Percentiles rank a stretch among this genome's conserved stretches.
Evolutionary conservation across 179 eudicot genomes (phyloP).

Genomic region (Carnegiea gigantea): DNA sequence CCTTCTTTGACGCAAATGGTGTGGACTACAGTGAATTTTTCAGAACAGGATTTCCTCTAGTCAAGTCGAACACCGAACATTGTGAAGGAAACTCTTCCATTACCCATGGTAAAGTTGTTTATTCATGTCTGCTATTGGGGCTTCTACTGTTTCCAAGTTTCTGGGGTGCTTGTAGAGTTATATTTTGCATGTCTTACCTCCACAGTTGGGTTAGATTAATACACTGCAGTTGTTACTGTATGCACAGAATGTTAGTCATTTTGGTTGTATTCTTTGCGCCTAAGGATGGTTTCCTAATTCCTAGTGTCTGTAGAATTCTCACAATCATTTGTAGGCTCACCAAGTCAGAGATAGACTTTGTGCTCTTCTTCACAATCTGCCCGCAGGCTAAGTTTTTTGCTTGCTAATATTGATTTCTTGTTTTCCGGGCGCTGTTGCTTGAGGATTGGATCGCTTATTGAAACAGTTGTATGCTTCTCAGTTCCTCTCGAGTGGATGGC

Average conservation of each 20-base stretch:
- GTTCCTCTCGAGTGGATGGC: no score
- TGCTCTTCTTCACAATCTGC: background rate
- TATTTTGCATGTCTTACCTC: conserved; percentile 15
- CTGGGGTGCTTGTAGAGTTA: conserved; percentile 26
- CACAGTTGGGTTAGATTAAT: conserved; percentile 19
- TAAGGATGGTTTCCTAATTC: conserved; percentile 12
- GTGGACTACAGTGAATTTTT: conserved; percentile 6
- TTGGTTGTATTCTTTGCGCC: conserved; percentile 21
- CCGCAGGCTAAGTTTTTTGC: background rate
- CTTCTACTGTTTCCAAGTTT: conserved; percentile 17
- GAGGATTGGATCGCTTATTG: background rate
- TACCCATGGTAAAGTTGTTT: conserved; percentile 27
- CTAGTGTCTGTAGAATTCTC: conserved; percentile 16
- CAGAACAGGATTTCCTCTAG: background rate
- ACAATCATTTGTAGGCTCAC: conserved; percentile 5
- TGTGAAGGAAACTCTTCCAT: conserved; percentile 16
- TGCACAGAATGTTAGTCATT: conserved; percentile 23
- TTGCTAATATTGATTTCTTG: background rate
- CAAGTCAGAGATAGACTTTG: background rate
- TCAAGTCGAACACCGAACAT: conserved; percentile 5
- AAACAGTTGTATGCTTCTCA: no score
- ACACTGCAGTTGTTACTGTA: conserved; percentile 14
- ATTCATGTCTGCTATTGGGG: conserved; percentile 19
- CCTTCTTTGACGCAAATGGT: conserved; percentile 1
- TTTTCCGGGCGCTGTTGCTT: background rate